phyloP scores from a whole-genome alignment of 805 yeast species.

The Sungouiozyma intestinalis region DNA sequence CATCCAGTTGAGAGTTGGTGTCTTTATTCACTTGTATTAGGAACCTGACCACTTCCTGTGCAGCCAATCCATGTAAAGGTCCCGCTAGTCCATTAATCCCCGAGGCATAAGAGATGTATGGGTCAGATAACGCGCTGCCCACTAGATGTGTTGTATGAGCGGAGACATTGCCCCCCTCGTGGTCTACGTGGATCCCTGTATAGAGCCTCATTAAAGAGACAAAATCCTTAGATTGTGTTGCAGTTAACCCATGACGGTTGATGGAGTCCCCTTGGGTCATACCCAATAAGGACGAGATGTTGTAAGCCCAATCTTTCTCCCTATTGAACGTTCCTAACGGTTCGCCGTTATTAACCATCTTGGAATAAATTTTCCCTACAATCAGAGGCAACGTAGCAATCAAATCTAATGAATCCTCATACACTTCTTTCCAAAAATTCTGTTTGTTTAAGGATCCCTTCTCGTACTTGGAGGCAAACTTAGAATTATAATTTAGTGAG shows the following conservation, averaged over 20 bases:
- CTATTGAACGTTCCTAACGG: conserved; percentile 41
- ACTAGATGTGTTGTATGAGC: conserved; percentile 82
- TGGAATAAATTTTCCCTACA: conserved; percentile 66
- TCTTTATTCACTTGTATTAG: conserved; percentile 46
- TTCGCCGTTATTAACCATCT: conserved; percentile 45
- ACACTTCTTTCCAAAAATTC: conserved; percentile 66
- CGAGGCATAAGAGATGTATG: conserved; percentile 65
- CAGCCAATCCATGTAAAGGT: conserved; percentile 77
- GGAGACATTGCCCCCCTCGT: conserved; percentile 84
- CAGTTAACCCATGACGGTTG: conserved; percentile 22
- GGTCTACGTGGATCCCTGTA: conserved; percentile 74
- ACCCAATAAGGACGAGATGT: conserved; percentile 57
- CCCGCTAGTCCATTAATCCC: conserved; percentile 81
- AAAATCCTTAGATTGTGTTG: conserved; percentile 43
- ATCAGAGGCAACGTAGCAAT: conserved; percentile 60
- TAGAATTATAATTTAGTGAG: conserved; percentile 61
- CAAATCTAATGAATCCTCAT: conserved; percentile 60
- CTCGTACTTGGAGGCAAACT: conserved; percentile 63
- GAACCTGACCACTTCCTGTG: conserved; percentile 75
- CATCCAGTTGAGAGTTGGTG: conserved; percentile 24
- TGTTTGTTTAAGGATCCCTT: conserved; percentile 51
- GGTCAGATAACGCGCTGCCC: conserved; percentile 71
- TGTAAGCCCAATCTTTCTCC: conserved; percentile 60
- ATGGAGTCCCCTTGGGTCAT: conserved; percentile 32
- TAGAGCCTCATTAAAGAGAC: conserved; percentile 69